Percentiles rank a stretch among this genome's conserved stretches.
These are phyloP conservation scores for Fusarium virguliforme DNA, from an alignment of 2,329 filamentous ascomycete genomes.

Conservation along the genomic window DNA sequence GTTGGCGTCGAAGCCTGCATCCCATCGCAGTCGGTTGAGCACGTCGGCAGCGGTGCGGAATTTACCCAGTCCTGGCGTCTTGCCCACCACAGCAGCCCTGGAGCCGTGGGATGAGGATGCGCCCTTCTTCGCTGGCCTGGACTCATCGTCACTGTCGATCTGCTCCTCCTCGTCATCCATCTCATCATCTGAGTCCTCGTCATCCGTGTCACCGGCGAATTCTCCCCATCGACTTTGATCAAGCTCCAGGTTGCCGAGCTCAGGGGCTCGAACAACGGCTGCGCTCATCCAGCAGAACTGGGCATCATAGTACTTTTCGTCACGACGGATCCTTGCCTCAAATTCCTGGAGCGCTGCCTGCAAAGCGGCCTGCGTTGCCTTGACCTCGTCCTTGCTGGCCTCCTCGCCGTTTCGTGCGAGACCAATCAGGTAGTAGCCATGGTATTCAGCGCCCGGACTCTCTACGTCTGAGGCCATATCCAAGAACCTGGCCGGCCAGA, in stretches of 20 bases:
- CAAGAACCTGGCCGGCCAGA: slow-evolving; percentile 76
- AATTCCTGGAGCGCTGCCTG: slow-evolving; percentile 64
- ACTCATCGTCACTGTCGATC: slow-evolving; percentile 28
- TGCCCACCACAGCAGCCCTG: slow-evolving; percentile 36
- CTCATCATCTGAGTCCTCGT: slow-evolving; percentile 63
- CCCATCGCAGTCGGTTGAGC: slow-evolving; percentile 74
- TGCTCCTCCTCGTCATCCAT: slow-evolving; percentile 56
- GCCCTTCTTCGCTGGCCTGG: slow-evolving; percentile 27
- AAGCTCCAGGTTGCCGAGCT: slow-evolving; percentile 61
- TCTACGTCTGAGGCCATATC: slow-evolving; percentile 50
- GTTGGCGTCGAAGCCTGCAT: slow-evolving; percentile 65
- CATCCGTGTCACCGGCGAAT: slow-evolving; percentile 48
- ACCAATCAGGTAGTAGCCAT: slow-evolving; percentile 75
- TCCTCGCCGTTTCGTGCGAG: slow-evolving; percentile 59
- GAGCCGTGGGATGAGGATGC: slow-evolving; percentile 22
- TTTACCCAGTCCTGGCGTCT: slow-evolving; percentile 60
- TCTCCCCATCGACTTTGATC: slow-evolving; percentile 68
- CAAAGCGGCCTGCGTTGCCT: slow-evolving; percentile 62
- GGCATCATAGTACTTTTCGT: slow-evolving; percentile 66
- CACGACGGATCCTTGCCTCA: slow-evolving; percentile 63
- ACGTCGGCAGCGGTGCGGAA: slow-evolving; percentile 73
- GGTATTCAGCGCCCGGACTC: slow-evolving; percentile 63
- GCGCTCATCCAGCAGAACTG: slow-evolving; percentile 66
- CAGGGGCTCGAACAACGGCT: slow-evolving; percentile 56
- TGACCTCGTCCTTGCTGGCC: slow-evolving; percentile 60